Base-by-base conservation (phyloP, 2,329 filamentous ascomycete genomes). In the Botryotinia globosa region DNA sequence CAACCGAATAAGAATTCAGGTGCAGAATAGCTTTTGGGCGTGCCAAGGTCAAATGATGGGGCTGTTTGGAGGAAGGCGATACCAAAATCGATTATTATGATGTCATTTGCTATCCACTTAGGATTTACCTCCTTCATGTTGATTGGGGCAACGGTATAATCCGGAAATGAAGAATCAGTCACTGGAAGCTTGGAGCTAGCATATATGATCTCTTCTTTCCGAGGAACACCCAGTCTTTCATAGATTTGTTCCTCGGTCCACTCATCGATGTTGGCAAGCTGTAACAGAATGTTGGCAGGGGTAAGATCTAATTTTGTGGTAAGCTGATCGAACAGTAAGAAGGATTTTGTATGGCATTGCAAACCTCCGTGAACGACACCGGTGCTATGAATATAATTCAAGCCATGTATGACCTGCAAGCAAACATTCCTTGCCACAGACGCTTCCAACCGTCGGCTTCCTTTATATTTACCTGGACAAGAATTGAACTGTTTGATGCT, bases 401-500 rank as follows among this genome's bases (percentile, higher is more conserved):
- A 62, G 12, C 74, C 76, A 56, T 76, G 65, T 20, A 69, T 71
- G 29, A 67, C 72, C 67, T 77, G 74, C 25, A 72, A 69, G 10
- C 74, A 74, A 45, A 77, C 72, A 34, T 72, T 74, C 44, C 73
- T 73, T 22, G 75, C 74, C 16, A 76, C 69, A 64, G 71, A 73
- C 16, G 73, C 69, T 69, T 69, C 65, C 58, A 77, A 62, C 61
- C 75, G 67, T n/a, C 74, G 69, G 42, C 72, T 76, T 32, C 76
- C 75, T 45, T 61, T 71, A n/a, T 62, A 70, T 39, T 74, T 66
- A 44, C 74, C 75, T 4, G 75, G 74, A 45, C 75, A 76, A 10
- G 75, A 72, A 73, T 75, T 75, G 64, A 77, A 77, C 20, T 75
- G 62, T 34, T 74, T 75, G 34, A 77, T 73, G 66, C 75, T 77